A percentile compares a stretch with the other conserved stretches of the same genome.
These are phyloP conservation scores for Aspergillus caelatus DNA, from an alignment of 2,329 filamentous ascomycete genomes.

Conservation along the genomic window DNA sequence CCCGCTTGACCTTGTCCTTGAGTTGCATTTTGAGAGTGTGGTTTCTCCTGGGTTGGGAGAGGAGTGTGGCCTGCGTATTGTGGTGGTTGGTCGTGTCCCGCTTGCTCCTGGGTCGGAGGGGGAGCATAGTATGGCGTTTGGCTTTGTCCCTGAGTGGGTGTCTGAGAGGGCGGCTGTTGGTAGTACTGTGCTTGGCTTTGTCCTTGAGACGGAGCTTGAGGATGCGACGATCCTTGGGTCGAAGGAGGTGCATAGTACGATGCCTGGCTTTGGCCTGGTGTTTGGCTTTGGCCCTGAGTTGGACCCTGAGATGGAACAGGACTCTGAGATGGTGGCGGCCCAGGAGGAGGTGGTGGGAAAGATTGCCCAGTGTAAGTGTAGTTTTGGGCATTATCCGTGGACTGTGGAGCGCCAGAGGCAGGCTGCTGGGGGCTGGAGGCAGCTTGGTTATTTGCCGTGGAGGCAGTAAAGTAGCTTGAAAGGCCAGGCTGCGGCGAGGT, in stretches of 20 bases:
- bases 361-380: slow-evolving; percentile 37
- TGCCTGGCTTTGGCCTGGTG: slow-evolving; percentile 29
- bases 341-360: slow-evolving; percentile 44
- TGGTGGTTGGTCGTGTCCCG: background rate
- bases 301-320: slow-evolving; percentile 19
- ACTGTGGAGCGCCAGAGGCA: slow-evolving; percentile 13
- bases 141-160: slow-evolving; percentile 9
- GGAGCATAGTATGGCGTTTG: background rate
- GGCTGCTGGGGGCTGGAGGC: slow-evolving; percentile 9
- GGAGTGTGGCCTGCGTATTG: background rate
- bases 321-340: slow-evolving; percentile 24
- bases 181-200: background rate
- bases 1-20: background rate
- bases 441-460: background rate
- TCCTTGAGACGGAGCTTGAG: no score
- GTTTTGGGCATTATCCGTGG: slow-evolving; percentile 19
- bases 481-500: slow-evolving; percentile 9
- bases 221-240: slow-evolving; percentile 24
- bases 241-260: slow-evolving; percentile 43
- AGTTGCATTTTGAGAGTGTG: background rate
- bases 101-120: background rate
- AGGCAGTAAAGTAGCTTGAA: background rate
- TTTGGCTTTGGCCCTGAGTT: slow-evolving; percentile 4
- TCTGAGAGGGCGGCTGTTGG: slow-evolving; percentile 3
- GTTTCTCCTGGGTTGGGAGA: background rate